Evolutionary conservation across 148 eudicot species (phyloP).

Genomic region (Rhododendron ovatum): DNA sequence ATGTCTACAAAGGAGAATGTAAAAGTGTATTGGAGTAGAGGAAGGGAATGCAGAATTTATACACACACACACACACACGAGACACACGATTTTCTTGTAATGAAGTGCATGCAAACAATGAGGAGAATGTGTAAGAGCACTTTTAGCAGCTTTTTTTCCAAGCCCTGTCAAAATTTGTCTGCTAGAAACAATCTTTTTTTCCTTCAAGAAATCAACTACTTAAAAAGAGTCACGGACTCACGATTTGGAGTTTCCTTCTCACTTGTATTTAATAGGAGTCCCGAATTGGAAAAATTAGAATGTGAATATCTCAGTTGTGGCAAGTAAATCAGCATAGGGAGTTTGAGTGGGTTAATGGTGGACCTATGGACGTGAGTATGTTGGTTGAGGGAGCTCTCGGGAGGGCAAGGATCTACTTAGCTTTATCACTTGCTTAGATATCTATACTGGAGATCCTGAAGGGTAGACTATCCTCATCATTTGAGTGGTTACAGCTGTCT

Average conservation of each 20-base stretch:
- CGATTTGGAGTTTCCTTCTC: background rate
- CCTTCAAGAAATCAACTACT: background rate
- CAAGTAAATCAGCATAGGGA: background rate
- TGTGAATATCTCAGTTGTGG: background rate
- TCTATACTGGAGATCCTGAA: background rate
- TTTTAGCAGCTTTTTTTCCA: background rate
- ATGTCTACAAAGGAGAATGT: background rate
- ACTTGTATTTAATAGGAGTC: background rate
- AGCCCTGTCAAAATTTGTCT: background rate
- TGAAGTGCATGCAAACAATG: background rate
- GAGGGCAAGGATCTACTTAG: background rate
- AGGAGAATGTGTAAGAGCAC: background rate
- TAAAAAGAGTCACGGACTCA: background rate
- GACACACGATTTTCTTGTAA: background rate
- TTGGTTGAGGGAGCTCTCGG: background rate
- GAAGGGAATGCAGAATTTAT: background rate
- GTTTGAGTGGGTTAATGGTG: background rate
- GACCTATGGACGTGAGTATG: background rate
- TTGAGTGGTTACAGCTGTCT: background rate
- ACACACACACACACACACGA: too few relatives aligned
- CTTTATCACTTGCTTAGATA: background rate
- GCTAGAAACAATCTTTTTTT: background rate
- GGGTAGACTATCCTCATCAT: background rate
- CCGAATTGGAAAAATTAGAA: background rate
- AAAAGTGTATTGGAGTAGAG: background rate